Evolutionary conservation across 371 early-diverging fungal genomes (phyloP), one percentile per base, ranked within the genome.

Genomic region (Saksenaea vasiformis): DNA sequence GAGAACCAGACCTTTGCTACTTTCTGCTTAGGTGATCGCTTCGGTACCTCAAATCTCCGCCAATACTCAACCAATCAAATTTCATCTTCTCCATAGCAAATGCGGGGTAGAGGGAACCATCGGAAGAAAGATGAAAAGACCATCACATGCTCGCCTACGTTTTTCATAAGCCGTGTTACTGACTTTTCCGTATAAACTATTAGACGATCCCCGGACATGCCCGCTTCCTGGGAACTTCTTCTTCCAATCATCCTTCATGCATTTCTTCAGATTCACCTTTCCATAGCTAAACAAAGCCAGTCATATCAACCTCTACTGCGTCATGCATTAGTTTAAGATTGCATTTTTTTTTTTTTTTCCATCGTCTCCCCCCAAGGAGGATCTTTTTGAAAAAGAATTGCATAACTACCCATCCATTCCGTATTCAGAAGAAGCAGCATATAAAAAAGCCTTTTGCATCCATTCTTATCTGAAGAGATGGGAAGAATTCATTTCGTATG

Each of bases 181-280:
- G 11, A 39, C 39, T 13, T 39, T 22, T 15, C 47, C 62, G 62
- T 54, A 36, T 66, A 66, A 66, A 66, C 56, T 17, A 66, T 66
- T 66, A 66, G 56, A 61, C 66, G 66, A 44, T 24, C 47, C 38
- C 69, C 69, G 69, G 60, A 56, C 69, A 64, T 56, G 37, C 61
- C 69, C 69, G 69, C 41, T 39, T 24, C 24, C 3, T 13, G 22
- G 39, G 39, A 39, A 35, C 37, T 19, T 58, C 39, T 28, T 24
- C 26, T 3, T 36, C 22, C 36, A 17, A 19, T 17, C 19, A 35
- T 55, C n/a, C 17, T 47, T 47, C 22, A 17, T 22, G 5, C 4
- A 22, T 47, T 22, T 22, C 51, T 47, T 22, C 11, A 47, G 10
- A 47, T 22, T n/a, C 9, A 54, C 14, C 1, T 31, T 55, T 19